These are phyloP conservation scores for Skeletonema marinoi DNA, from an alignment of 108 stramenopile species.

Conservation along the genomic window DNA sequence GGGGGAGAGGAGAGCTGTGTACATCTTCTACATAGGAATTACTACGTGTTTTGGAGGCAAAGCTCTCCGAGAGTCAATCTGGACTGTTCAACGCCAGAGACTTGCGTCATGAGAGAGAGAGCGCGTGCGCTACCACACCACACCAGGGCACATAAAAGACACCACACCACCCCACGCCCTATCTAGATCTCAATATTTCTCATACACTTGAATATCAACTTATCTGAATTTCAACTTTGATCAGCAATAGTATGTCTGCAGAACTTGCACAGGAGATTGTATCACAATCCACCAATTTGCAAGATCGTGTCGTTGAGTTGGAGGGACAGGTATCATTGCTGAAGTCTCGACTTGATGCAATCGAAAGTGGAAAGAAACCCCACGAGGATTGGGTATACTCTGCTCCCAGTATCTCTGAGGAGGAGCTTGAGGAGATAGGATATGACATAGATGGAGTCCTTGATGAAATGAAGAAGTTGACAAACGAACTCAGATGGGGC, in stretches of 20 bases:
- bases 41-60: too few relatives aligned
- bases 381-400: not conserved
- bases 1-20: too few relatives aligned
- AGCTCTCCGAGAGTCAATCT: too few relatives aligned
- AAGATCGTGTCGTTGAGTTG: not conserved
- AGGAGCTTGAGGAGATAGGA: not conserved
- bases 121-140: too few relatives aligned
- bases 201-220: too few relatives aligned
- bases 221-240: too few relatives aligned
- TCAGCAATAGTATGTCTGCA: not conserved
- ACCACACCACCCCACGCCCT: too few relatives aligned
- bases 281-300: not conserved
- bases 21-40: too few relatives aligned
- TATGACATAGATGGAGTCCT: not conserved
- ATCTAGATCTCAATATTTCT: too few relatives aligned
- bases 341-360: not conserved
- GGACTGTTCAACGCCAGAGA: too few relatives aligned
- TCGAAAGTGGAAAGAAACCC: not conserved
- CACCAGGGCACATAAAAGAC: too few relatives aligned
- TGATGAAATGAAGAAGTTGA: not conserved
- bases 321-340: not conserved
- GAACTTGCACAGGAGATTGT: not conserved
- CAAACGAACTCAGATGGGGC: not conserved
- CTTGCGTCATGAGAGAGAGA: too few relatives aligned
- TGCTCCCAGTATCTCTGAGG: not conserved